Conservation (phyloP, 306 rosid species). For the Cercis canadensis region DNA sequence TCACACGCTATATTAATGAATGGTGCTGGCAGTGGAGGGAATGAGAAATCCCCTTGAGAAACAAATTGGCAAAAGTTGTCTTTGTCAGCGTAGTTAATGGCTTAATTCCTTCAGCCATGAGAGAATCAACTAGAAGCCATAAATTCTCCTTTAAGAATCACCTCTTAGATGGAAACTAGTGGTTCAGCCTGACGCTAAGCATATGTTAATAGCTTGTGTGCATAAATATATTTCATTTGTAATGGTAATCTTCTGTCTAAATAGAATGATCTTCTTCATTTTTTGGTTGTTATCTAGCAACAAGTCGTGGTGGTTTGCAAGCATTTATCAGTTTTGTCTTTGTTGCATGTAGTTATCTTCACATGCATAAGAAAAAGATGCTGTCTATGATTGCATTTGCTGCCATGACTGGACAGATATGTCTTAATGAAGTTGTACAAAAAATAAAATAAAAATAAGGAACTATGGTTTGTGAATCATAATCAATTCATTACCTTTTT, state of each 20-base stretch:
- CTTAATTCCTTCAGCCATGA: not conserved
- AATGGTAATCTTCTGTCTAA: slow-evolving; percentile 1
- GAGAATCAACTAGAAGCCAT: not conserved
- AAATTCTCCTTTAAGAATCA: not conserved
- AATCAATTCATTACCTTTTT: slow-evolving; percentile 11
- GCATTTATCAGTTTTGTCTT: slow-evolving; percentile 6
- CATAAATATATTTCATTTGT: too few relatives aligned
- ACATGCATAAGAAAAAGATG: slow-evolving; percentile 10
- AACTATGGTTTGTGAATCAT: slow-evolving; percentile 27
- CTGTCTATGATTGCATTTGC: slow-evolving; percentile 23
- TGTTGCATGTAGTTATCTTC: not conserved
- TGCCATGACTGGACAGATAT: slow-evolving; percentile 13
- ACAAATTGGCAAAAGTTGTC: not conserved
- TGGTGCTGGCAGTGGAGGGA: not conserved
- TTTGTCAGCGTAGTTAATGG: slow-evolving; percentile 4
- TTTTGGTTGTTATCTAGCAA: not conserved
- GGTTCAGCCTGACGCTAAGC: slow-evolving; percentile 25
- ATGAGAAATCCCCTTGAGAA: not conserved
- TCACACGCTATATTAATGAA: not conserved
- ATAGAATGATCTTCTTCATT: not conserved
- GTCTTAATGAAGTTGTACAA: slow-evolving; percentile 10
- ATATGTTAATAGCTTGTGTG: slow-evolving; percentile 10
- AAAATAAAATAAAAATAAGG: not conserved
- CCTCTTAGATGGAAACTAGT: not conserved
- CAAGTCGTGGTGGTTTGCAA: slow-evolving; percentile 1